These are phyloP conservation scores for Paecilomyces formosus DNA, from an alignment of 2,329 filamentous ascomycete species.

Conservation along the genomic window DNA sequence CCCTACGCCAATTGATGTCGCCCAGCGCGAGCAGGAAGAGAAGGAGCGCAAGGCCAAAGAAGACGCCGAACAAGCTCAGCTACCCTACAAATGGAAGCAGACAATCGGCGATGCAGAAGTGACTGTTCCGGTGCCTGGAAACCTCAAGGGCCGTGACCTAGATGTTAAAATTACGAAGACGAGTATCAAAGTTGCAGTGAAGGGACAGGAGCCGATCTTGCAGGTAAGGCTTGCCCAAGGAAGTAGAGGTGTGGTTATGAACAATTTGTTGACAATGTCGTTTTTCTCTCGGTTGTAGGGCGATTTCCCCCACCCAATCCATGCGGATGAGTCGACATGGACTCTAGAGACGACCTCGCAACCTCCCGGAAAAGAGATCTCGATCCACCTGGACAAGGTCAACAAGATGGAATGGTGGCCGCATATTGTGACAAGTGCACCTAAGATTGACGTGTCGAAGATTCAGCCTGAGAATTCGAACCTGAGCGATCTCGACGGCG, in stretches of 20 bases:
- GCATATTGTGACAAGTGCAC: conserved; percentile 78
- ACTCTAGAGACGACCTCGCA: conserved; percentile 64
- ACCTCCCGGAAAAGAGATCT: conserved; percentile 58
- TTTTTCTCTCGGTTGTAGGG: conserved; percentile 51
- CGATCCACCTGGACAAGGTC: conserved; percentile 85
- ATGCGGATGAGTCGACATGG: conserved; percentile 87
- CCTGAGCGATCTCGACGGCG: conserved; percentile 84
- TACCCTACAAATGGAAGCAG: conserved; percentile 97
- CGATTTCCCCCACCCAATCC: conserved; percentile 71
- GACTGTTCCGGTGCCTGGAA: conserved; percentile 67
- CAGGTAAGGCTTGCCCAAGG: conserved; percentile 47
- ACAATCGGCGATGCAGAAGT: conserved; percentile 84
- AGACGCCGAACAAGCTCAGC: conserved; percentile 74
- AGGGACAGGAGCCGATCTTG: conserved; percentile 80
- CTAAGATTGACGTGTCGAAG: conserved; percentile 90
- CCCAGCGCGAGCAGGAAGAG: conserved; percentile 49
- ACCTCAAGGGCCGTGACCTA: conserved; percentile 77
- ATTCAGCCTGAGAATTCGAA: conserved; percentile 91
- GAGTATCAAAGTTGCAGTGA: conserved; percentile 71
- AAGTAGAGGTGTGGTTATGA: not conserved
- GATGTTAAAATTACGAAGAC: conserved; percentile 75
- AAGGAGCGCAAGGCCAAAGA: conserved; percentile 62
- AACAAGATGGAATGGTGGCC: conserved; percentile 99
- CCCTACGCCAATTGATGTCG: conserved; percentile 21
- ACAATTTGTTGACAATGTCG: not conserved